Evolutionary conservation across 2,329 filamentous ascomycete species (phyloP).

Genomic region (Aspergillus hortae): DNA sequence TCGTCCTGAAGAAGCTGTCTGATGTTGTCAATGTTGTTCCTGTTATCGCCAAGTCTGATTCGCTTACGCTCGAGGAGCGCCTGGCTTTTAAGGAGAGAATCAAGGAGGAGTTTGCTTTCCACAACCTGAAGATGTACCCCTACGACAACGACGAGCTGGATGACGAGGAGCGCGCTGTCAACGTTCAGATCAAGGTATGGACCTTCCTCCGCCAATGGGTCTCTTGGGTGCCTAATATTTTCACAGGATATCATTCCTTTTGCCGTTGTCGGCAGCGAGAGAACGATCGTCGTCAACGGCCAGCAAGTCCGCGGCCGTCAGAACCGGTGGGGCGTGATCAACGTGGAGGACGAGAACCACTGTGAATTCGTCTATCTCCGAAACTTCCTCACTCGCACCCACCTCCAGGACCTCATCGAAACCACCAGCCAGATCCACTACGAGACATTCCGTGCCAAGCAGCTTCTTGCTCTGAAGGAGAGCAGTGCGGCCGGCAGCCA

Average conservation of each 20-base stretch:
- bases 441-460: constrained; percentile 99
- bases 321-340: constrained; percentile 99
- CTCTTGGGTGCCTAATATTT: constrained; percentile 24
- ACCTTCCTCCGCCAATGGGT: constrained; percentile 5
- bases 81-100: constrained; percentile 97
- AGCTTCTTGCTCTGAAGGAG: constrained; percentile 95
- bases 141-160: constrained; percentile 99
- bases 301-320: constrained; percentile 97
- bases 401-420: constrained; percentile 97
- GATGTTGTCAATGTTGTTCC: constrained; percentile 99
- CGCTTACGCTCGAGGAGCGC: constrained; percentile 91
- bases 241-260: constrained; percentile 88
- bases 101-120: constrained; percentile 99
- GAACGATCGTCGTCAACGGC: constrained; percentile 94
- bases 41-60: constrained; percentile 97
- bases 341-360: constrained; percentile 98
- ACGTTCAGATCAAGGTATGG: constrained; percentile 89
- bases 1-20: constrained; percentile 98
- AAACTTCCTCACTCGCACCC: constrained; percentile 97
- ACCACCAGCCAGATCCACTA: constrained; percentile 99
- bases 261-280: constrained; percentile 96
- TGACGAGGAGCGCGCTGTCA: constrained; percentile 89
- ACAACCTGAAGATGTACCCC: constrained; percentile 99
- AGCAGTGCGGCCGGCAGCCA: constrained; percentile 78
- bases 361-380: constrained; percentile 99